A percentile compares a stretch with the other conserved stretches of the same genome.
Conservation (phyloP, 169 alveolate species). For the Plasmodium cynomolgi region DNA sequence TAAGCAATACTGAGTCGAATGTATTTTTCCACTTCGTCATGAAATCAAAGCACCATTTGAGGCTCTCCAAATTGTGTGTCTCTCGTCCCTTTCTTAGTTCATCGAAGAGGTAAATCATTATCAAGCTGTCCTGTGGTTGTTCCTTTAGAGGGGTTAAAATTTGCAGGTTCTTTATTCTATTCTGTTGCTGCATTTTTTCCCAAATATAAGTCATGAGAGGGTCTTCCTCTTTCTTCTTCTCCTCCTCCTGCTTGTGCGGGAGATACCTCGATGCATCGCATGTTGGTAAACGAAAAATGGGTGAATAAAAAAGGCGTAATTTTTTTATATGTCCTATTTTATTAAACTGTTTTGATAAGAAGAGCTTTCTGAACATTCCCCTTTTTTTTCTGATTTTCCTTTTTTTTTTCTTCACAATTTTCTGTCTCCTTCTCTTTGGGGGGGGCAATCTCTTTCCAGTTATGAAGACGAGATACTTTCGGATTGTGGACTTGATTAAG, state of each 20-base stretch:
- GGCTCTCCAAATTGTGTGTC: neutral
- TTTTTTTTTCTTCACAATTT: neutral
- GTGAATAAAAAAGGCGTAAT: neutral
- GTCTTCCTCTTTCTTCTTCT: neutral
- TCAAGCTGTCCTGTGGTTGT: neutral
- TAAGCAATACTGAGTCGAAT: neutral
- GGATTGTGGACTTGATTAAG: neutral
- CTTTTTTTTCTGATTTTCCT: neutral
- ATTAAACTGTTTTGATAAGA: slow-evolving; percentile 11
- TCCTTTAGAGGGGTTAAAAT: neutral
- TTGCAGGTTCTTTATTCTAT: neutral
- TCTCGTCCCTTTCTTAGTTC: neutral
- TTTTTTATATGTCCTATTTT: neutral
- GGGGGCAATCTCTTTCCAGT: neutral
- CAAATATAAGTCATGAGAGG: neutral
- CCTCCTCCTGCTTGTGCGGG: neutral
- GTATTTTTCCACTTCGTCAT: slow-evolving; percentile 10
- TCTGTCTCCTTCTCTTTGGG: neutral
- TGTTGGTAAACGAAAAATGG: neutral
- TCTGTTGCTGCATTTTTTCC: neutral
- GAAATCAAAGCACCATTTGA: slow-evolving; percentile 37
- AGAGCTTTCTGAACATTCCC: neutral
- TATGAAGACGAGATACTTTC: neutral
- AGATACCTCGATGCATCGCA: neutral
- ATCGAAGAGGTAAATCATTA: slow-evolving; percentile 5